Conservation (phyloP, 2,329 filamentous ascomycete species). For the Fusarium beomiforme region DNA sequence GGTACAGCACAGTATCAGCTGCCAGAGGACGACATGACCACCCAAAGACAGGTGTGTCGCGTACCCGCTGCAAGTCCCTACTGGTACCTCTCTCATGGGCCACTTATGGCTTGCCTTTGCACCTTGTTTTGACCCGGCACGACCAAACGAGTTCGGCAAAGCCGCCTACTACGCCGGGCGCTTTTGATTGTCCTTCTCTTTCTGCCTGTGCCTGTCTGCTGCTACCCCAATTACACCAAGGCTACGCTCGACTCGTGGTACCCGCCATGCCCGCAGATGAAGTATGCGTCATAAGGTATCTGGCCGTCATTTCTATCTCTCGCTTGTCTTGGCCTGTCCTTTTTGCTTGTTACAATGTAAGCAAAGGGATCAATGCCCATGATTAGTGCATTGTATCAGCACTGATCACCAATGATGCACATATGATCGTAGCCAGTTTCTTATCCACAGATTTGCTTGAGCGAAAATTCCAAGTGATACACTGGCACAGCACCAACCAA, state of each 20-base stretch:
- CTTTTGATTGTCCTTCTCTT: slow-evolving; percentile 32
- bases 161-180: slow-evolving; percentile 28
- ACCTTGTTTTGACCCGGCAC: slow-evolving; percentile 43
- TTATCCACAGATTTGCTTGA: slow-evolving; percentile 7
- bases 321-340: slow-evolving; percentile 12
- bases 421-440: slow-evolving; percentile 24
- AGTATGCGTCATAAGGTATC: slow-evolving; percentile 42
- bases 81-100: slow-evolving; percentile 44
- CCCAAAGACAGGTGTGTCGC: slow-evolving; percentile 49
- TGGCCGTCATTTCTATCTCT: slow-evolving; percentile 14
- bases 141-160: slow-evolving; percentile 42
- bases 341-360: slow-evolving; percentile 10
- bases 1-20: slow-evolving; percentile 53
- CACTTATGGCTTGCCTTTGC: slow-evolving; percentile 40
- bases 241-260: slow-evolving; percentile 37
- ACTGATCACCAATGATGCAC: slow-evolving; percentile 33
- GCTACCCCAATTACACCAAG: slow-evolving; percentile 27
- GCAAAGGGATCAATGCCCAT: not conserved
- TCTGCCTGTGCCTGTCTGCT: slow-evolving; percentile 22
- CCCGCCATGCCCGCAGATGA: slow-evolving; percentile 40
- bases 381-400: not conserved
- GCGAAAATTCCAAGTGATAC: slow-evolving; percentile 34
- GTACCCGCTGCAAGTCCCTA: slow-evolving; percentile 51
- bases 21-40: slow-evolving; percentile 47
- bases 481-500: slow-evolving; percentile 28